Base-by-base conservation (phyloP, 345 rosid species). In the Turritis glabra region DNA sequence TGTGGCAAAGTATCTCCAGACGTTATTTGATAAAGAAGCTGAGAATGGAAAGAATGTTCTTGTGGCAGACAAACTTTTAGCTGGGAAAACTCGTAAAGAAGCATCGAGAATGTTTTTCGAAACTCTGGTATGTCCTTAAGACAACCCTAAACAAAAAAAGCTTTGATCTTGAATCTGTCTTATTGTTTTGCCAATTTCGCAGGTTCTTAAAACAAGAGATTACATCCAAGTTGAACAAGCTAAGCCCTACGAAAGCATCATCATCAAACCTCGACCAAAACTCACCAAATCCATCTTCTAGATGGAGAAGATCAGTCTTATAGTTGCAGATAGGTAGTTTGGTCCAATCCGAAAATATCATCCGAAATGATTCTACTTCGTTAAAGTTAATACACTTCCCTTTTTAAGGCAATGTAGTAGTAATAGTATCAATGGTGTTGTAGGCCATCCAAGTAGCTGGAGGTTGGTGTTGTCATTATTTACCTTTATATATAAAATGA, bases 31-130 rank as follows among this genome's bases (percentile, higher is more conserved):
- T 17, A 82, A 81, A 72, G 98, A 89, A 79, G 86, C 82, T 68
- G 86, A 76, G 44, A 80, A 79, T 56, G 98, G 85, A 63, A 83
- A 81, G 71, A 85, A 79, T 76, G 78, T 76, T 21, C 72, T 95
- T 60, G 81, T 83, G 6, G 75, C 90, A 80, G 97, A 90, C 80
- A 79, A 74, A 62, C 88, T 96, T 32, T 80, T 96, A 63, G 76
- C 87, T 32, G 93, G 95, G 62, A 96, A 96, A 88, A 96, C 99
- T 33, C 96, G 97, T 53, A 96, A 90, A 81, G 99, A 96, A 80
- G 99, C 99, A 38, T 89, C 98, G 0, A 89, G 99, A 77, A 85
- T 96, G 99, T 96, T 96, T 76, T 96, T 96, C 9, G 99, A 96
- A 78, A 88, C 98, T 55, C 81, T 96, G 97, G 99, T 96, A 89